A percentile compares a stretch with the other conserved stretches of the same genome.
phyloP scores from a whole-genome alignment of 768 basidiomycete species.

The Multifurca ochricompacta region DNA sequence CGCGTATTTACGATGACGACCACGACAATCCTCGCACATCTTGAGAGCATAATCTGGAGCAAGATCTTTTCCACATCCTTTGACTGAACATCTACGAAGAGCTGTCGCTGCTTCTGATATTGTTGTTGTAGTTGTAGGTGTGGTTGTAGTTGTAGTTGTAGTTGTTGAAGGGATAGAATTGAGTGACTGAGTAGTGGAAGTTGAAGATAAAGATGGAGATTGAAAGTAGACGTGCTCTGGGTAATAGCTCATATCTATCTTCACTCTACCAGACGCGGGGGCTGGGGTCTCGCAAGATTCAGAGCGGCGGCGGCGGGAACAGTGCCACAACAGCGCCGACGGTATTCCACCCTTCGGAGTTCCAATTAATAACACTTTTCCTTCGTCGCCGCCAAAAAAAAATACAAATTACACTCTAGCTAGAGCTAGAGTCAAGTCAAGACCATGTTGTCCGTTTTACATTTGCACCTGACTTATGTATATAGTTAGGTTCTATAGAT shows the following conservation, averaged over 20 bases:
- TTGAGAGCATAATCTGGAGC: constrained; percentile 31
- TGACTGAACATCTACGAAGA: constrained; percentile 33
- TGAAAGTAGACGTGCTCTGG: constrained; percentile 22
- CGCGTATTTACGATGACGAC: constrained; percentile 44
- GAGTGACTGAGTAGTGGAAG: background rate
- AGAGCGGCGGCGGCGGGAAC: constrained; percentile 1
- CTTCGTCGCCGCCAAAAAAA: constrained; percentile 12
- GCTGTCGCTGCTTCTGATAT: background rate
- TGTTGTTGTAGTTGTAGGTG: too few relatives aligned
- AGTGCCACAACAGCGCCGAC: constrained; percentile 8
- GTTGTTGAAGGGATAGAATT: too few relatives aligned
- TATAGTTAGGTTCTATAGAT: background rate
- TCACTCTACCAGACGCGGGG: constrained; percentile 18
- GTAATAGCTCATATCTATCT: constrained; percentile 23
- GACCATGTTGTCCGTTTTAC: background rate
- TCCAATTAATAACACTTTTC: background rate
- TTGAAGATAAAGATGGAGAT: background rate
- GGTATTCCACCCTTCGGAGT: constrained; percentile 16
- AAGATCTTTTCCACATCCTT: constrained; percentile 34
- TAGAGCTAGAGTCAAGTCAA: background rate
- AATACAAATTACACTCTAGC: too few relatives aligned
- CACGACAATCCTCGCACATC: constrained; percentile 48
- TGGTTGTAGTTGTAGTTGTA: too few relatives aligned
- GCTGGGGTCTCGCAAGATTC: background rate
- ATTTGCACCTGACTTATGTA: background rate